phyloP scores from a whole-genome alignment of 352 stramenopile genomes.

The Globisporangium middletonii region DNA sequence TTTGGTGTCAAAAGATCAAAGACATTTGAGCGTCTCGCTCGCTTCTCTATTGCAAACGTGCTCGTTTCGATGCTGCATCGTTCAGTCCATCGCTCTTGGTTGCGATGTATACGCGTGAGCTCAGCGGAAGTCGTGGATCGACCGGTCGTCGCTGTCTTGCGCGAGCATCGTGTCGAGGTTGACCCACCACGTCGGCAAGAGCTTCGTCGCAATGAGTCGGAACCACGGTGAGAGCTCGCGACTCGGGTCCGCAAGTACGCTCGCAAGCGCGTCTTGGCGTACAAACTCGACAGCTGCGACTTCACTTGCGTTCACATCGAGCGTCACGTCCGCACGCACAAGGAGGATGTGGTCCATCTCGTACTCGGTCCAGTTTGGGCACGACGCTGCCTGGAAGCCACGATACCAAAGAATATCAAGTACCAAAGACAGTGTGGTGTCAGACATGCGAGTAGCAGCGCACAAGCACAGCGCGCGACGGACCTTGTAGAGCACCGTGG shows the following conservation, averaged over 20 bases:
- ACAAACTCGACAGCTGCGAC: conserved; percentile 91
- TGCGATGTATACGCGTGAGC: neutral
- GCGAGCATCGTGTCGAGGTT: conserved; percentile 55
- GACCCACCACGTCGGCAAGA: conserved; percentile 72
- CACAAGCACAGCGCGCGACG: neutral
- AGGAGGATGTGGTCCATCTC: conserved; percentile 99
- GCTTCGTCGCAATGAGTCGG: conserved; percentile 56
- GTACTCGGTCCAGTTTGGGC: conserved; percentile 95
- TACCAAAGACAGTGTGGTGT: neutral
- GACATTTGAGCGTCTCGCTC: neutral
- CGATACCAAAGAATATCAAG: neutral
- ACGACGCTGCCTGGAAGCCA: conserved; percentile 43
- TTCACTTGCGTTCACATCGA: conserved; percentile 93
- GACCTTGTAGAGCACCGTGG: conserved; percentile 97
- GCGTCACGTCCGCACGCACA: conserved; percentile 64
- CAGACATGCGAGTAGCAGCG: conserved; percentile 9
- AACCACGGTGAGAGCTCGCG: conserved; percentile 84
- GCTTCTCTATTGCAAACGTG: neutral
- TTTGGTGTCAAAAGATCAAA: neutral
- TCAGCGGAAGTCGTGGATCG: conserved; percentile 62
- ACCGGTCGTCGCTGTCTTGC: conserved; percentile 39
- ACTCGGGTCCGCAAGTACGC: conserved; percentile 45
- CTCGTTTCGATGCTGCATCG: conserved; percentile 7
- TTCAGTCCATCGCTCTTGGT: conserved; percentile 6
- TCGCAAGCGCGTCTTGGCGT: conserved; percentile 41